phyloP scores from a whole-genome alignment of 2,329 filamentous ascomycete species.

The Trichoderma harzianum region DNA sequence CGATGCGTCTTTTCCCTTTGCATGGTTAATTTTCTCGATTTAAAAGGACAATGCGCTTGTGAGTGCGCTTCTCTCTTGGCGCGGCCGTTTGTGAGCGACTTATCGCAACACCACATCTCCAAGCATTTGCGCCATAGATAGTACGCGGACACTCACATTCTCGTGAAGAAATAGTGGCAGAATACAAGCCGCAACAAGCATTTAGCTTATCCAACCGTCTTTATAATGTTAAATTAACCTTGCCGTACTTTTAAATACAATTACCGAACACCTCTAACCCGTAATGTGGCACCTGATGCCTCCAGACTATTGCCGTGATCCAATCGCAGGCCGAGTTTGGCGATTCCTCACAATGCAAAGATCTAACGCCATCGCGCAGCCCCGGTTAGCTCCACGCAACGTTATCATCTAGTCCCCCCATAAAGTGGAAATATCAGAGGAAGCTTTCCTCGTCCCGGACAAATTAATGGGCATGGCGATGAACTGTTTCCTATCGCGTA shows the following conservation, averaged over 20 bases:
- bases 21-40: background rate
- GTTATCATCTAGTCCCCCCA: background rate
- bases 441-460: background rate
- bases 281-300: background rate
- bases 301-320: background rate
- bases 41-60: background rate
- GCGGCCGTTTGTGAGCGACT: background rate
- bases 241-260: background rate
- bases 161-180: background rate
- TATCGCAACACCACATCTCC: background rate
- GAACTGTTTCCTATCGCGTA: background rate
- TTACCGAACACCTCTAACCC: background rate
- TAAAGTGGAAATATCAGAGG: background rate
- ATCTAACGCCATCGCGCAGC: conserved; percentile 17
- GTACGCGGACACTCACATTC: background rate
- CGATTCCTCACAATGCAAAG: conserved; percentile 16
- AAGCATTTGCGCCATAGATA: background rate
- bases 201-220: background rate
- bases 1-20: background rate
- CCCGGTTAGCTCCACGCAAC: background rate
- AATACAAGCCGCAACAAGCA: background rate
- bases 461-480: background rate
- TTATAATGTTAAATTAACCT: background rate
- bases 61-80: background rate
- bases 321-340: background rate